phyloP scores from a whole-genome alignment of 495 filamentous ascomycete species.

The Cudoniella acicularis region DNA sequence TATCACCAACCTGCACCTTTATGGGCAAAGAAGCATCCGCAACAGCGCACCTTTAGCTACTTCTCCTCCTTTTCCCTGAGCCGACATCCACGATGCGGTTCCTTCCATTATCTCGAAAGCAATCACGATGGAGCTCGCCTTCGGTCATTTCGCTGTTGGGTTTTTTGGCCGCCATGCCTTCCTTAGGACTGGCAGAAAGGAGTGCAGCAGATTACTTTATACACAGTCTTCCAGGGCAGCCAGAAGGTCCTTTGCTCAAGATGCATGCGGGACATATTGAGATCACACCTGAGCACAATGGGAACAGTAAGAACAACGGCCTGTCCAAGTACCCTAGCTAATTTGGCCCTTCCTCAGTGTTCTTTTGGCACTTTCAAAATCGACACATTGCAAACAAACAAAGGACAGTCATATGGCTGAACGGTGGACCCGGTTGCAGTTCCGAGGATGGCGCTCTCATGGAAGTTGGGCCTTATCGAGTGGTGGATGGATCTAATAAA shows the following conservation, averaged over 20 bases:
- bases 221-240: conserved; percentile 76
- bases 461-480: conserved; percentile 91
- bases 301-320: conserved; percentile 61
- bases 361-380: conserved; percentile 98
- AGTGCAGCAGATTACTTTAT: conserved; percentile 88
- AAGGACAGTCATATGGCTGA: conserved; percentile 94
- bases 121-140: background rate
- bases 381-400: conserved; percentile 89
- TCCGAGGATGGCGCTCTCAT: conserved; percentile 96
- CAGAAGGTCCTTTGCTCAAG: conserved; percentile 75
- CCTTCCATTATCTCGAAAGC: conserved; percentile 5
- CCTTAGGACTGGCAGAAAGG: conserved; percentile 33
- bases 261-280: conserved; percentile 99
- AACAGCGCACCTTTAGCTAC: background rate
- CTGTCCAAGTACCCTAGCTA: too few relatives aligned
- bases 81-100: conserved; percentile 22
- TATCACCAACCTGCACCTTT: background rate
- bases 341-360: too few relatives aligned
- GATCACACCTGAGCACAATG: conserved; percentile 75
- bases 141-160: conserved; percentile 12
- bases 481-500: conserved; percentile 60
- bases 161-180: conserved; percentile 13
- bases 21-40: background rate
- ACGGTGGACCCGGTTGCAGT: conserved; percentile 94
- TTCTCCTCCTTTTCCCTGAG: background rate